Percentiles rank a stretch among this genome's conserved stretches.
Conservation (phyloP, 805 yeast genomes). For the Lachancea sp. region DNA sequence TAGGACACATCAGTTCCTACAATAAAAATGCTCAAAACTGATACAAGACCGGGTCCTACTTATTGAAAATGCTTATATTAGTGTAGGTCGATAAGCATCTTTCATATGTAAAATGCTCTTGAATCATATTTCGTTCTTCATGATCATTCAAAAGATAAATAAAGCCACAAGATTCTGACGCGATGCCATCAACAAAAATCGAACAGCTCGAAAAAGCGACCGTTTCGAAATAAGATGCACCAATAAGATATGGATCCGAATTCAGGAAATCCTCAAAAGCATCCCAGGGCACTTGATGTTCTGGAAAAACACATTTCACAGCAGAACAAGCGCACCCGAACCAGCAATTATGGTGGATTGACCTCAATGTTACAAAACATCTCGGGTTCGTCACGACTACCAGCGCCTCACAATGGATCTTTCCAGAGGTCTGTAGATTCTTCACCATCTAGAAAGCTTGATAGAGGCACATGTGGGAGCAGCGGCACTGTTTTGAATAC, state of each 20-base stretch:
- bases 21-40: too few relatives aligned
- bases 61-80: too few relatives aligned
- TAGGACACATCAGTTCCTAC: too few relatives aligned
- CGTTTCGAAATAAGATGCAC: background rate
- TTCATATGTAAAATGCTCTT: too few relatives aligned
- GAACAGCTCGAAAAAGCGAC: background rate
- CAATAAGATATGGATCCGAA: background rate
- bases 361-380: slow-evolving; percentile 4
- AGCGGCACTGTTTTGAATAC: background rate
- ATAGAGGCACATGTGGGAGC: background rate
- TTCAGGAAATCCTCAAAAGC: slow-evolving; percentile 2
- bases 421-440: background rate
- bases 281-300: slow-evolving; percentile 20
- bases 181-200: background rate
- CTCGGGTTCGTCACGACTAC: slow-evolving; percentile 1
- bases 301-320: slow-evolving; percentile 24
- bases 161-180: too few relatives aligned
- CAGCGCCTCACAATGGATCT: slow-evolving; percentile 2
- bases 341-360: slow-evolving; percentile 1
- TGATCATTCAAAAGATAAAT: too few relatives aligned
- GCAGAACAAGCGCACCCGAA: slow-evolving; percentile 9
- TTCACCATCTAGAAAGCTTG: slow-evolving; percentile 1
- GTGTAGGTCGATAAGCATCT: too few relatives aligned
- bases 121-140: too few relatives aligned
- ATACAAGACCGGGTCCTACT: too few relatives aligned